These are phyloP conservation scores for Lagenaria siceraria DNA, from an alignment of 306 rosid genomes.

Conservation along the genomic window DNA sequence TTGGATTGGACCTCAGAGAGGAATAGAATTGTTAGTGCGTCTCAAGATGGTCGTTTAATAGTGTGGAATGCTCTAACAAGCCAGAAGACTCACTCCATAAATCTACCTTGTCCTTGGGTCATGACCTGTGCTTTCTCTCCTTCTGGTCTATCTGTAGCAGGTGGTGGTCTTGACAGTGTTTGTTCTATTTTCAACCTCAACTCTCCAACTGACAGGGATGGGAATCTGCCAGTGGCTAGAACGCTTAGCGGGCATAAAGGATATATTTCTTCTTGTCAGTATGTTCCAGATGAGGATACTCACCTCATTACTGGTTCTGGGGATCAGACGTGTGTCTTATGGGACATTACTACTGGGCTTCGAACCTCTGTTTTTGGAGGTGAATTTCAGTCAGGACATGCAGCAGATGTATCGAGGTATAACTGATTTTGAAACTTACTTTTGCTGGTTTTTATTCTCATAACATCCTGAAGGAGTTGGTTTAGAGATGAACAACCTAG, in stretches of 20 bases:
- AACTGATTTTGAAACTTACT: conserved; percentile 11
- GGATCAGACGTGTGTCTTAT: conserved; percentile 84
- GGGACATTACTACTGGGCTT: conserved; percentile 96
- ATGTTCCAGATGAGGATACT: conserved; percentile 87
- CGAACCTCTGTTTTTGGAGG: conserved; percentile 93
- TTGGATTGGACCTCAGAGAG: conserved; percentile 92
- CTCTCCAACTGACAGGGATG: conserved; percentile 72
- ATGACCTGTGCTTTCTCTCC: conserved; percentile 96
- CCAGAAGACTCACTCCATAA: conserved; percentile 91
- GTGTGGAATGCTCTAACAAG: conserved; percentile 98
- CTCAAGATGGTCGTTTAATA: conserved; percentile 86
- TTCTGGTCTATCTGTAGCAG: conserved; percentile 85
- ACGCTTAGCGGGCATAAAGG: conserved; percentile 90
- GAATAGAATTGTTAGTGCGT: conserved; percentile 94
- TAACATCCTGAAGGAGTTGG: background rate
- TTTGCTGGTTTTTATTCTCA: conserved; percentile 3
- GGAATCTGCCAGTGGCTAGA: conserved; percentile 53
- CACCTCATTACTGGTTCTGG: conserved; percentile 90
- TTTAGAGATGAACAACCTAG: background rate
- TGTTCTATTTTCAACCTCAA: conserved; percentile 90
- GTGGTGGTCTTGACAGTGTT: conserved; percentile 95
- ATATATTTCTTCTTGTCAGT: conserved; percentile 86
- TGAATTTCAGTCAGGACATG: conserved; percentile 97
- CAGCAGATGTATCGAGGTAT: conserved; percentile 83
- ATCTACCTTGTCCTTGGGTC: conserved; percentile 97